Evolutionary conservation across 2,329 filamentous ascomycete genomes (phyloP), one percentile per base, ranked within the genome.

Genomic region (Emmonsiellopsis sp.): DNA sequence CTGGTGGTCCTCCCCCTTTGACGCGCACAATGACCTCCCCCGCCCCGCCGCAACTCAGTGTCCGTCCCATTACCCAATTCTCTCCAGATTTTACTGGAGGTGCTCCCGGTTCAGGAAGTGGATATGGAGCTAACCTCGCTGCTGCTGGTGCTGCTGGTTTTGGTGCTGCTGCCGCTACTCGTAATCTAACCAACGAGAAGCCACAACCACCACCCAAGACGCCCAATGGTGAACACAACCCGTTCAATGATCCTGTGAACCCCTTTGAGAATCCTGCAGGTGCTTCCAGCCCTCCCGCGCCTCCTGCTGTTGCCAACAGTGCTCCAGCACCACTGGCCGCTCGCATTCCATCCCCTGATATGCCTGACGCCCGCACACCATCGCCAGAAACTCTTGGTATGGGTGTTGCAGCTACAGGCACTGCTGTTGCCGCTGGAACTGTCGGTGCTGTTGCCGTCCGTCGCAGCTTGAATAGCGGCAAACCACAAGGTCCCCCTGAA

Each of bases 11-110:
- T 46, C 63, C 65, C 46, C 67, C 63, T 44, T 53, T 61, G 43
- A 67, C 60, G 52, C 63, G 68, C 42, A 68, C 74, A 31, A 72
- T 70, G 32, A 63, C 67, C 56, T 61, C 66, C 56, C 56, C 77
- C 33, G 79, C 74, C 36, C 84, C 90, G 44, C 89, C 90, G n/a
- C 85, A 85, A 57, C 78, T 96, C 56, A 94, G 88, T 64, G 77
- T 95, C 52, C 85, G 89, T 49, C 90, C 90, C 2, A 81, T 93
- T 48, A 92, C 88, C 42, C 84, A 93, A 63, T 91, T 95, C 71
- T 77, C 88, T 40, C 87, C 88, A 5, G 83, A 81, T 63, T 78
- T 87, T 57, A 74, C 66, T 56, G 68, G 68, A 69, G 67, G 57
- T 51, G 57, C 53, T 56, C 61, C 54, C 59, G 67, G 53, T 27